phyloP scores from a whole-genome alignment of 1,284 basidiomycete genomes.

The Cutaneotrichosporon spelunceum region DNA sequence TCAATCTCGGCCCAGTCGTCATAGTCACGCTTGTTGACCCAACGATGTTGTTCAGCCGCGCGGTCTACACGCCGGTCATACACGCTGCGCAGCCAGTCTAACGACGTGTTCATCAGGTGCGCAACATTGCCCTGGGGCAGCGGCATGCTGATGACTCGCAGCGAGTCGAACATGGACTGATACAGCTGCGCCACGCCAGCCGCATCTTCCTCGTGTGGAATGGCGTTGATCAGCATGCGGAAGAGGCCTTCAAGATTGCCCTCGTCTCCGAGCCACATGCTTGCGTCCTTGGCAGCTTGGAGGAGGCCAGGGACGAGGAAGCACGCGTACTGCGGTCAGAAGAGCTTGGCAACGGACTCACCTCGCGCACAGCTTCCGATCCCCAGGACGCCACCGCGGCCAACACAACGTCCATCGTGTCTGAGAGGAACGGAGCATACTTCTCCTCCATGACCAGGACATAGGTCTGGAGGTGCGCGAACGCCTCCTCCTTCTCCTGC shows the following conservation, averaged over 20 bases:
- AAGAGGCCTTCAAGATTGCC: constrained; percentile 69
- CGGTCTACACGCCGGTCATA: constrained; percentile 19
- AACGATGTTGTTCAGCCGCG: constrained; percentile 4
- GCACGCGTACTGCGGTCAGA: constrained; percentile 18
- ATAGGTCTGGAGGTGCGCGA: constrained; percentile 76
- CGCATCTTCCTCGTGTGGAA: constrained; percentile 64
- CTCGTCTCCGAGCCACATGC: constrained; percentile 64
- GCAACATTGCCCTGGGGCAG: constrained; percentile 27
- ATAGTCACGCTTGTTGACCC: constrained; percentile 15
- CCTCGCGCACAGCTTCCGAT: constrained; percentile 78
- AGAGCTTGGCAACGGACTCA: constrained; percentile 14
- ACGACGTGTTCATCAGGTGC: constrained; percentile 21
- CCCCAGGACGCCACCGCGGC: constrained; percentile 69
- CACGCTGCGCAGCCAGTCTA: constrained; percentile 19
- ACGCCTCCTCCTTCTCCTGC: constrained; percentile 79
- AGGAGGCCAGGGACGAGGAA: constrained; percentile 67
- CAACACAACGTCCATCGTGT: constrained; percentile 67
- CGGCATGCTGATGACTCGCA: constrained; percentile 58
- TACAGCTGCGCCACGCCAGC: constrained; percentile 60
- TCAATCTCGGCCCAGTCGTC: constrained; percentile 22
- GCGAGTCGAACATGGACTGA: constrained; percentile 67
- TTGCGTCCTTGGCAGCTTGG: constrained; percentile 60
- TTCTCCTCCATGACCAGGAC: constrained; percentile 64
- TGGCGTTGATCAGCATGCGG: constrained; percentile 63
- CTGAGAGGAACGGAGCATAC: constrained; percentile 69